These are phyloP conservation scores for Tripterygium wilfordii DNA, from an alignment of 177 flowering plant species.

Conservation along the genomic window DNA sequence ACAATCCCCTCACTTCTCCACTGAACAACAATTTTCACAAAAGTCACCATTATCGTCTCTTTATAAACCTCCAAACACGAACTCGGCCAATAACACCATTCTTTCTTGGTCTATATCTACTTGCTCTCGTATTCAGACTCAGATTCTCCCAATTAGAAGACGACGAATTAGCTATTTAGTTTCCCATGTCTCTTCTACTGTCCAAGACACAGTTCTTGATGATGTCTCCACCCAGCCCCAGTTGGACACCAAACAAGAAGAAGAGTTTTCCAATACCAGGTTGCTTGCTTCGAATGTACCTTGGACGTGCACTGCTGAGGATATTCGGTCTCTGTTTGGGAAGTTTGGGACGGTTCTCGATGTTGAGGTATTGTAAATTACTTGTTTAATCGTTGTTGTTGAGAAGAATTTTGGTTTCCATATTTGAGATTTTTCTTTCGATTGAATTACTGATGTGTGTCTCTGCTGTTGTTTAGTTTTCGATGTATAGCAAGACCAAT, in stretches of 20 bases:
- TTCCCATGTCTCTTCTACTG: constrained; percentile 15
- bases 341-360: constrained; percentile 65
- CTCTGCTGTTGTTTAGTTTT: constrained; percentile 39
- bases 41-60: too few species aligned
- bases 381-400: background rate
- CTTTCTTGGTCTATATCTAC: constrained; percentile 6
- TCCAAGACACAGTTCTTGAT: constrained; percentile 9
- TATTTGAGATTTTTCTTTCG: background rate
- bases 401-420: background rate
- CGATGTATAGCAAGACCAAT: constrained; percentile 61
- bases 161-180: constrained; percentile 9
- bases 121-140: background rate
- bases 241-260: constrained; percentile 16
- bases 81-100: constrained; percentile 1
- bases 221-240: constrained; percentile 14
- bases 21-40: too few species aligned
- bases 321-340: constrained; percentile 57
- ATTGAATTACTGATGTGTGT: constrained; percentile 15
- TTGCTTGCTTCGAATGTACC: constrained; percentile 78
- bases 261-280: constrained; percentile 37
- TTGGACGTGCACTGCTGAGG: constrained; percentile 62
- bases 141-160: constrained; percentile 4
- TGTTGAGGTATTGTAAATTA: constrained; percentile 54
- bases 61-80: background rate
- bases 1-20: constrained; percentile 5